Percentiles rank a stretch among this genome's conserved stretches.
phyloP scores from a whole-genome alignment of 2,329 filamentous ascomycete genomes.

The Talaromyces sp. region DNA sequence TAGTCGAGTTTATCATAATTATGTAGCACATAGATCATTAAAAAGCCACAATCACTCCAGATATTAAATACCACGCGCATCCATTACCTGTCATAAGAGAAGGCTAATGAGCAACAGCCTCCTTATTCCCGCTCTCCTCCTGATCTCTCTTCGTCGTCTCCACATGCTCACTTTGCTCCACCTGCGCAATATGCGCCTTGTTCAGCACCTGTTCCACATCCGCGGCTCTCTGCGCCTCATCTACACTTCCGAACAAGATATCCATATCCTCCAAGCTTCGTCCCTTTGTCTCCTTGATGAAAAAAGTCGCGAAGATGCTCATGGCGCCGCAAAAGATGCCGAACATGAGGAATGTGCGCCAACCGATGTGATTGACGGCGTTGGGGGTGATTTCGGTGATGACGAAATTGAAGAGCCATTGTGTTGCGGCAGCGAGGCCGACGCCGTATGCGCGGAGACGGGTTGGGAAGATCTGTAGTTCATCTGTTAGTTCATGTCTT shows the following conservation, averaged over 20 bases:
- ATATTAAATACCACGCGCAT: neutral
- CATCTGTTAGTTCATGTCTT: neutral
- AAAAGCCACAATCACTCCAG: neutral
- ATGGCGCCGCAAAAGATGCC: constrained; percentile 36
- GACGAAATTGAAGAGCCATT: constrained; percentile 44
- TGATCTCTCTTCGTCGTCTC: neutral
- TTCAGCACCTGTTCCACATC: constrained; percentile 18
- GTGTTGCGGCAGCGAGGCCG: constrained; percentile 35
- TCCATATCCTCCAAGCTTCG: constrained; percentile 43
- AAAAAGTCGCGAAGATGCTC: constrained; percentile 33
- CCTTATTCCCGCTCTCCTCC: neutral
- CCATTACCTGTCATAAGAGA: neutral
- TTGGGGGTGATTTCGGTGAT: constrained; percentile 43
- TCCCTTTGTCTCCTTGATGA: constrained; percentile 41
- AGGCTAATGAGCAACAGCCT: neutral
- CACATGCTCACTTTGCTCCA: constrained; percentile 8
- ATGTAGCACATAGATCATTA: neutral
- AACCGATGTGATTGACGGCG: constrained; percentile 41
- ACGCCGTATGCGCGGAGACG: constrained; percentile 40
- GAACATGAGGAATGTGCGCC: constrained; percentile 42
- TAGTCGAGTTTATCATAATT: neutral
- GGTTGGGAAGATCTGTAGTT: constrained; percentile 36
- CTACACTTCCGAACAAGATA: constrained; percentile 17
- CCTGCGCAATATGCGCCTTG: constrained; percentile 7
- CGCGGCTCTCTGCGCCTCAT: constrained; percentile 15